Conservation (phyloP, 352 stramenopile species). For the Achlya hypogyna region DNA sequence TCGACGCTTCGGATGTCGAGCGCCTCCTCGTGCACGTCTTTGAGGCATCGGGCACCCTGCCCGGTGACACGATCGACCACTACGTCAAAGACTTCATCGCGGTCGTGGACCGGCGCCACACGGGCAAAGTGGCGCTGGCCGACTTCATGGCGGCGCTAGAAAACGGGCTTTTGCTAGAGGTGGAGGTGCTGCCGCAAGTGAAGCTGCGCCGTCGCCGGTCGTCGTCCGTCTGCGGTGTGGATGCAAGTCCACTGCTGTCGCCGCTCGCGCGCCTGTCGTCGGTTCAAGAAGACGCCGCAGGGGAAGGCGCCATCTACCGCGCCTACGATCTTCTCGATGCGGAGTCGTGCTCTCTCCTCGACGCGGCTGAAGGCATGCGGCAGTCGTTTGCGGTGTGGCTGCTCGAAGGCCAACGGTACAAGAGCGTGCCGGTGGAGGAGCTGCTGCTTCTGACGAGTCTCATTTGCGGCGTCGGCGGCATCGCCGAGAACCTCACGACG, state of each 20-base stretch:
- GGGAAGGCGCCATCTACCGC: neutral
- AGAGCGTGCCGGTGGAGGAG: constrained; percentile 71
- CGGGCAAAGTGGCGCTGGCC: constrained; percentile 62
- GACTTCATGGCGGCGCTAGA: constrained; percentile 69
- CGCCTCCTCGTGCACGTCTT: constrained; percentile 76
- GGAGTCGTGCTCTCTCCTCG: neutral
- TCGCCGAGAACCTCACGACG: constrained; percentile 51
- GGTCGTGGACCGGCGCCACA: constrained; percentile 50
- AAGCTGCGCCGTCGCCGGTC: neutral
- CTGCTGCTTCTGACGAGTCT: constrained; percentile 70
- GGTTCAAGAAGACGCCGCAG: neutral
- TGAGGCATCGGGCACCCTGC: constrained; percentile 51
- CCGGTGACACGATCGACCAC: constrained; percentile 51
- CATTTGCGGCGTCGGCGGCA: constrained; percentile 61
- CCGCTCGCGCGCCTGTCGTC: neutral
- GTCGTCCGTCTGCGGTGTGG: neutral
- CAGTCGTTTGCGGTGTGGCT: constrained; percentile 57
- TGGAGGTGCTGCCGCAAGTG: constrained; percentile 33
- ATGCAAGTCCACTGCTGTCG: neutral
- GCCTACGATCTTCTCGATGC: constrained; percentile 1
- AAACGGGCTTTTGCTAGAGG: constrained; percentile 61
- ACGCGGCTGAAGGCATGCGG: neutral
- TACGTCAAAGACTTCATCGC: constrained; percentile 71
- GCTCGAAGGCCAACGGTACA: constrained; percentile 58
- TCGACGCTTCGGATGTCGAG: constrained; percentile 61